These are phyloP conservation scores for Trichoderma atrobrunneum DNA, from an alignment of 2,329 filamentous ascomycete genomes.

Conservation along the genomic window DNA sequence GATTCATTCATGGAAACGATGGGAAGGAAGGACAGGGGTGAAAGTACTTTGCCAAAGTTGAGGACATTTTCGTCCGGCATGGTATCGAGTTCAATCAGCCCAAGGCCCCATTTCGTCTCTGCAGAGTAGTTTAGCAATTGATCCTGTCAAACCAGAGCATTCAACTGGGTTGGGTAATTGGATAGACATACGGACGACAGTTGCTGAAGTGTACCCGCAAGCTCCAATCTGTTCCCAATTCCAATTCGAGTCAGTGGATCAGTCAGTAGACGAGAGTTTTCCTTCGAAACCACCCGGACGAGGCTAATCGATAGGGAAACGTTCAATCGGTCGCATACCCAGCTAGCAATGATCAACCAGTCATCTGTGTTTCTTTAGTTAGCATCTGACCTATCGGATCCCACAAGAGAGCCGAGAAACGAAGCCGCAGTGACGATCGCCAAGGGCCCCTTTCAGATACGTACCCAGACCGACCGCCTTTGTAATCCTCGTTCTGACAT, in stretches of 20 bases:
- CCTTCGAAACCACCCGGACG: not conserved
- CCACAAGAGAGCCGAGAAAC: not conserved
- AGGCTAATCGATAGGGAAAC: not conserved
- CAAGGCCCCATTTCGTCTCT: slow-evolving; percentile 46
- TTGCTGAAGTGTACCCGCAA: slow-evolving; percentile 36
- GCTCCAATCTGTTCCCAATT: slow-evolving; percentile 27
- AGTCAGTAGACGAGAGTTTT: not conserved
- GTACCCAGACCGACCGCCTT: slow-evolving; percentile 31
- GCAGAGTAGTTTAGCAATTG: not conserved
- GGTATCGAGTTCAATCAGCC: slow-evolving; percentile 34
- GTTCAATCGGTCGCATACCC: slow-evolving; percentile 26
- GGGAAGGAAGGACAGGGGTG: not conserved
- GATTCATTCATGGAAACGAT: not conserved
- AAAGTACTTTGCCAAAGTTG: slow-evolving; percentile 35
- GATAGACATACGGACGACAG: slow-evolving; percentile 34
- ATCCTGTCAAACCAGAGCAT: not conserved
- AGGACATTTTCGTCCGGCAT: slow-evolving; percentile 39
- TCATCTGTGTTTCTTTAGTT: slow-evolving; percentile 20
- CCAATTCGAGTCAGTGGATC: not conserved
- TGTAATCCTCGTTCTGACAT: slow-evolving; percentile 35
- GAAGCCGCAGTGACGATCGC: not conserved
- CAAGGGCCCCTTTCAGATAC: not conserved
- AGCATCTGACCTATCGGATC: not conserved
- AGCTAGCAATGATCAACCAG: slow-evolving; percentile 24
- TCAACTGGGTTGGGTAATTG: not conserved